Conservation (phyloP, 495 filamentous ascomycete species). For the Penicillium atrosanguineum region DNA sequence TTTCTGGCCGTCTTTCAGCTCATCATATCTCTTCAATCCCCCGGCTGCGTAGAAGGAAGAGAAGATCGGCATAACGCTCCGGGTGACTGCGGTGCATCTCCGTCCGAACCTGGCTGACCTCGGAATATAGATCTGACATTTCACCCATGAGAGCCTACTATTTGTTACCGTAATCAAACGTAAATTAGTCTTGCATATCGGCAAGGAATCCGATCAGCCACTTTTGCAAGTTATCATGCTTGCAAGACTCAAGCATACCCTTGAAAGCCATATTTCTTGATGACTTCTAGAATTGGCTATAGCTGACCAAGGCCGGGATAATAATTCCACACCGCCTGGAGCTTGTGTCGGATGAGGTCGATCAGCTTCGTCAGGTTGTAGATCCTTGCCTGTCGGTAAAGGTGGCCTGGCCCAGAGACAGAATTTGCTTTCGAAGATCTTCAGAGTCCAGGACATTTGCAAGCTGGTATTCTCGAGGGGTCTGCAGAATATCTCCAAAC, state of each 20-base stretch:
- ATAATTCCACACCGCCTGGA: constrained; percentile 25
- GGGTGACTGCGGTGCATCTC: background rate
- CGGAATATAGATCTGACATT: background rate
- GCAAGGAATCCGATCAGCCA: constrained; percentile 23
- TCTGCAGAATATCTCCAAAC: background rate
- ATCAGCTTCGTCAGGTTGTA: constrained; percentile 7
- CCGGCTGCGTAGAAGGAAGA: constrained; percentile 7
- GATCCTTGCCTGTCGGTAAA: constrained; percentile 9
- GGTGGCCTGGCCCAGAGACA: constrained; percentile 9
- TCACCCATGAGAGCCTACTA: constrained; percentile 11
- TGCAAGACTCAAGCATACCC: background rate
- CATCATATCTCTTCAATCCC: constrained; percentile 10
- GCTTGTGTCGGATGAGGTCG: constrained; percentile 11
- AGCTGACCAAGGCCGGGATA: constrained; percentile 15
- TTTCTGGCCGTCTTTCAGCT: background rate
- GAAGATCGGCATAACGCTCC: constrained; percentile 5
- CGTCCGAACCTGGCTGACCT: background rate
- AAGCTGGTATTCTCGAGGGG: constrained; percentile 2
- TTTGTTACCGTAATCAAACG: background rate
- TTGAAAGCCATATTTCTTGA: background rate
- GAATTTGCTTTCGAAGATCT: constrained; percentile 3
- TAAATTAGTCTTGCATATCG: constrained; percentile 13
- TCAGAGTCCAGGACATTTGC: background rate
- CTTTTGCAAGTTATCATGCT: constrained; percentile 9
- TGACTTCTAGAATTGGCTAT: constrained; percentile 7